A percentile compares a stretch with the other conserved stretches of the same genome.
Evolutionary conservation across 257 asterid genomes (phyloP).

Genomic region (Osmanthus fragrans): DNA sequence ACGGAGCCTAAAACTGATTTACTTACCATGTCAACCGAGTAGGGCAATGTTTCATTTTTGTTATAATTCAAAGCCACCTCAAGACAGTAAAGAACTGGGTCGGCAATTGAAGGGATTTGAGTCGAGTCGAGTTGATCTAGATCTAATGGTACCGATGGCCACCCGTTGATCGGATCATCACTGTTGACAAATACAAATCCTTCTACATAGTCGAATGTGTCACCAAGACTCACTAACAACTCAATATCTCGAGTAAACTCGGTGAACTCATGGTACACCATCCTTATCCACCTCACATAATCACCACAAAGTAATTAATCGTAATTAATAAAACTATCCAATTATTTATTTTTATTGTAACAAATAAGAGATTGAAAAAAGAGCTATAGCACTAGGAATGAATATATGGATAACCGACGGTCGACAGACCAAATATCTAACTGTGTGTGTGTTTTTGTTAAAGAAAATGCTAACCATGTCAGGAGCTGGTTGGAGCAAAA

Average conservation of each 20-base stretch:
- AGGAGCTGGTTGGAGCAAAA: constrained; percentile 81
- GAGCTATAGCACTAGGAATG: too few species aligned
- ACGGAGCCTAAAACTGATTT: too few species aligned
- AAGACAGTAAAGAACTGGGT: constrained; percentile 84
- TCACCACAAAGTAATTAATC: constrained; percentile 1
- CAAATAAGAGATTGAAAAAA: too few species aligned
- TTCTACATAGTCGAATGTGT: constrained; percentile 80
- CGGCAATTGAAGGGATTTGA: constrained; percentile 47
- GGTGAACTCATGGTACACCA: constrained; percentile 73
- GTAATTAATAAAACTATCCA: background rate
- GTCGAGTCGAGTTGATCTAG: constrained; percentile 39
- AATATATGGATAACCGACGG: too few species aligned
- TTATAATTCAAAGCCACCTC: constrained; percentile 74
- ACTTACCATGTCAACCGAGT: constrained; percentile 58
- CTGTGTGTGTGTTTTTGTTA: too few species aligned
- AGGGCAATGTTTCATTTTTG: constrained; percentile 31
- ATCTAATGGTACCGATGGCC: constrained; percentile 68
- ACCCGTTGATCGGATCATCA: constrained; percentile 78
- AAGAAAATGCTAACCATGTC: constrained; percentile 51
- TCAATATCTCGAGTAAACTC: constrained; percentile 80
- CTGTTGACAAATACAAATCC: constrained; percentile 80
- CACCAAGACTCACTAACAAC: constrained; percentile 56
- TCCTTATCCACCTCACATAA: constrained; percentile 94
- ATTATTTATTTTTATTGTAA: too few species aligned
- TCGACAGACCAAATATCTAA: too few species aligned